phyloP scores from a whole-genome alignment of 345 rosid species.

The Lagerstroemia speciosa region DNA sequence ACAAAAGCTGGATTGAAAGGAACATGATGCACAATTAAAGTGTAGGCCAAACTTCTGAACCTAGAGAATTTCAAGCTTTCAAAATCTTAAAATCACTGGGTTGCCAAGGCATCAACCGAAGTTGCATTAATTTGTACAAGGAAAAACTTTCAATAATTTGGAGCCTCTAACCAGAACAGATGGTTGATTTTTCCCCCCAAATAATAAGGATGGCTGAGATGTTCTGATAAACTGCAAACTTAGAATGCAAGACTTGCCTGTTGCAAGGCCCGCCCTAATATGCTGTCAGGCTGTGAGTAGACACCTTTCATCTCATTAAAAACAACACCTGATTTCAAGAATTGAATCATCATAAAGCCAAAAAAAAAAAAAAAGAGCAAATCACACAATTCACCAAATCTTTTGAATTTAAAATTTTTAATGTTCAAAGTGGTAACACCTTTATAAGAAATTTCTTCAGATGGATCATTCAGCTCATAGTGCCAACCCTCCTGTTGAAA shows the following conservation, averaged over 20 bases:
- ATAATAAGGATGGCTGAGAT: too few relatives aligned
- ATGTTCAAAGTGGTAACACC: constrained; percentile 35
- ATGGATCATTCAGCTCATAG: constrained; percentile 79
- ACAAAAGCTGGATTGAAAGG: too few relatives aligned
- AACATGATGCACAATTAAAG: not conserved
- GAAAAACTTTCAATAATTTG: not conserved
- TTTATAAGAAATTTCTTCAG: constrained; percentile 85
- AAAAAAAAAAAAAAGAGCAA: not conserved
- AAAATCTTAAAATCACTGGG: not conserved
- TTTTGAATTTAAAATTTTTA: not conserved
- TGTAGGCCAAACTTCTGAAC: not conserved
- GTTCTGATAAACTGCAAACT: not conserved
- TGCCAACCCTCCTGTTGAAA: constrained; percentile 99
- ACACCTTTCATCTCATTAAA: constrained; percentile 99
- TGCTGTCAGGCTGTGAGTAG: constrained; percentile 95
- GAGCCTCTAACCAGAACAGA: not conserved
- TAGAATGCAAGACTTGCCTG: constrained; percentile 40
- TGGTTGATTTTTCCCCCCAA: too few relatives aligned
- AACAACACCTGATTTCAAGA: constrained; percentile 68
- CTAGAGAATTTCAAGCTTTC: not conserved
- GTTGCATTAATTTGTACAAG: not conserved
- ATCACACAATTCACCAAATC: not conserved
- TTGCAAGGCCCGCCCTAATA: constrained; percentile 66
- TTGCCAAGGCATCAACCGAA: not conserved
- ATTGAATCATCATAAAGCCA: constrained; percentile 5